Base-by-base conservation (phyloP, 768 basidiomycete species). In the Rhodotorula graminis region DNA sequence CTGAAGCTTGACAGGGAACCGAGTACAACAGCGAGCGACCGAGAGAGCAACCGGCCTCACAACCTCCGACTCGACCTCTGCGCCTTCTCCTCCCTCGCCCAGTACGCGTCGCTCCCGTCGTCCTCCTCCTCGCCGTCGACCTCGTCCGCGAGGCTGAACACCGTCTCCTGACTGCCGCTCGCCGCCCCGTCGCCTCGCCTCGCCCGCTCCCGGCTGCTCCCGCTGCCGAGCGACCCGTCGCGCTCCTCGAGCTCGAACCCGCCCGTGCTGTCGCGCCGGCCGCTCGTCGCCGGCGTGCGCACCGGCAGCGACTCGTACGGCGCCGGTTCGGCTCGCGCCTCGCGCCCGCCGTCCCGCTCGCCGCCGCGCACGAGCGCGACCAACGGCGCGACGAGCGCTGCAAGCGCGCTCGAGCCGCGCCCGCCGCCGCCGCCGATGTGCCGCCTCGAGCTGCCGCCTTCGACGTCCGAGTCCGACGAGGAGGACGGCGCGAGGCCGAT, bases 61-160 rank as follows among this genome's bases (percentile, higher is more conserved):
- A 49, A 37, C 37, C 37, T 37, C 37, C 37, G 47, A 18, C 19
- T 21, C 47, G 19, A 49, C 47, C 23, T 52, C 50, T 25, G 25
- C 2, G 23, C 50, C 11, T 57, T 53, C 64, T 61, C 58, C 67
- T 72, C 71, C 12, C 44, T 18, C 31, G 42, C 56, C 74, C 74
- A 75, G 37, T 65, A 75, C n/a, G 40, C 52, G 9, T 75, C 74
- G 6, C 62, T 65, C 18, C 74, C 74, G 12, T 66, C 74, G 23
- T 72, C 74, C 40, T 71, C 70, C 3, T 57, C 52, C 8, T 72
- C 70, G 2, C 70, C 37, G 37, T 37, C 74, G 3, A 71, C 9
- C 25, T 69, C 52, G 16, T 71, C 74, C 0, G 70, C 74, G 1
- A 75, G 2, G 14, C 69, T 70, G 44, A 75, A 75, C 37, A 75